These are phyloP conservation scores for Acanthochlamys bracteata DNA, from an alignment of 106 monocot genomes.

Conservation along the genomic window DNA sequence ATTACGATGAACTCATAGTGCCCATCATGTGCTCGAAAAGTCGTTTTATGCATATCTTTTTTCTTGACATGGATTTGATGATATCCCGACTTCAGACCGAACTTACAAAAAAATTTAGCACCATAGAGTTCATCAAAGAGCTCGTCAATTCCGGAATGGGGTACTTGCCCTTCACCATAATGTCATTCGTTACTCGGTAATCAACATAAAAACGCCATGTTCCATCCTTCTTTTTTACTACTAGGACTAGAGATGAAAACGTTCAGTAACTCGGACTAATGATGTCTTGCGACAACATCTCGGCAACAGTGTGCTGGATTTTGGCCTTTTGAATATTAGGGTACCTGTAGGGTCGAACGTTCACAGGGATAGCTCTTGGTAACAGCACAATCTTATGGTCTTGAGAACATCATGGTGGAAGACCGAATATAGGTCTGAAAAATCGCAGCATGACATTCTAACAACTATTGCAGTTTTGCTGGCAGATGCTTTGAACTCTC, in stretches of 20 bases:
- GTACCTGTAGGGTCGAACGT: background rate
- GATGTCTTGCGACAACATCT: background rate
- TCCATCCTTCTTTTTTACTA: background rate
- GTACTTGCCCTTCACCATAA: background rate
- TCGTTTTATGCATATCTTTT: background rate
- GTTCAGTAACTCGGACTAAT: background rate
- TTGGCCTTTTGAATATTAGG: background rate
- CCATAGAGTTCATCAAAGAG: background rate
- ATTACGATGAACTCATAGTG: background rate
- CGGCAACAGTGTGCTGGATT: background rate
- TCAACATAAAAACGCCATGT: background rate
- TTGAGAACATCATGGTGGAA: background rate
- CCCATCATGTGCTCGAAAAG: background rate
- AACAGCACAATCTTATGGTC: background rate
- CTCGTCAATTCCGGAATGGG: background rate
- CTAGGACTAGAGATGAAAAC: background rate
- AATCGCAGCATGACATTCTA: background rate
- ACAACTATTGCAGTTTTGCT: background rate
- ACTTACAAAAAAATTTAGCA: background rate
- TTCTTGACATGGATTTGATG: background rate
- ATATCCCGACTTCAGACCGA: background rate
- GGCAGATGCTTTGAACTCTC: too few relatives aligned
- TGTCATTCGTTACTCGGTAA: background rate
- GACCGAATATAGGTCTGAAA: too few relatives aligned
- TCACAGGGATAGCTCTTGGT: background rate